phyloP scores from a whole-genome alignment of 179 eudicot species.

The Gypsophila paniculata region DNA sequence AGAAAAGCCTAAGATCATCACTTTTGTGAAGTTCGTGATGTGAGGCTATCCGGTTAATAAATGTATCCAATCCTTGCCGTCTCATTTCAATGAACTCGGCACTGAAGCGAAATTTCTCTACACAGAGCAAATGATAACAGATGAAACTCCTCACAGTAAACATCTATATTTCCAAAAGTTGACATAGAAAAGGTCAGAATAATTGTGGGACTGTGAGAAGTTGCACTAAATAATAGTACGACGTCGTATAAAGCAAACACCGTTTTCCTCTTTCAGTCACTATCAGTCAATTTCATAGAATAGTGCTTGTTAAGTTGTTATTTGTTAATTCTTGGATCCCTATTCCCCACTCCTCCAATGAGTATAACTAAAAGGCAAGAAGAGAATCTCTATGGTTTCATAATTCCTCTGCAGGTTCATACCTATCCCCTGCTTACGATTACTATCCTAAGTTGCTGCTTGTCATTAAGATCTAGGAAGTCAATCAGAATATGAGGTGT shows the following conservation, averaged over 20 bases:
- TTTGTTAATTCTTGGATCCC: background rate
- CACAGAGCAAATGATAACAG: conserved; percentile 28
- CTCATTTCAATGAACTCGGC: conserved; percentile 98
- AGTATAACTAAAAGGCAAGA: background rate
- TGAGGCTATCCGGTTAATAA: conserved; percentile 84
- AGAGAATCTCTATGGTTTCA: background rate
- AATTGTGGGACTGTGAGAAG: background rate
- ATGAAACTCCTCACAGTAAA: background rate
- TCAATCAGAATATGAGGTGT: background rate
- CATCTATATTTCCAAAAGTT: background rate
- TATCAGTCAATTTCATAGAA: background rate
- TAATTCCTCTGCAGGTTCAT: no score
- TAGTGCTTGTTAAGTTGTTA: no score
- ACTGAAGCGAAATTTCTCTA: conserved; percentile 95
- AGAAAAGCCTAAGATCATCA: conserved; percentile 82
- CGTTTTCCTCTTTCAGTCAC: background rate
- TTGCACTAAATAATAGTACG: background rate
- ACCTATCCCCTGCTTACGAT: background rate
- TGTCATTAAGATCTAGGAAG: background rate
- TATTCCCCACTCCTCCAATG: background rate
- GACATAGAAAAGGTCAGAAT: background rate
- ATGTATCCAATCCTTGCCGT: conserved; percentile 84
- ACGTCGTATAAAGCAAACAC: background rate
- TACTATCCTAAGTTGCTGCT: background rate
- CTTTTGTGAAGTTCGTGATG: conserved; percentile 77